Conservation (phyloP, 2,329 filamentous ascomycete genomes). For the Fusarium sp. region DNA sequence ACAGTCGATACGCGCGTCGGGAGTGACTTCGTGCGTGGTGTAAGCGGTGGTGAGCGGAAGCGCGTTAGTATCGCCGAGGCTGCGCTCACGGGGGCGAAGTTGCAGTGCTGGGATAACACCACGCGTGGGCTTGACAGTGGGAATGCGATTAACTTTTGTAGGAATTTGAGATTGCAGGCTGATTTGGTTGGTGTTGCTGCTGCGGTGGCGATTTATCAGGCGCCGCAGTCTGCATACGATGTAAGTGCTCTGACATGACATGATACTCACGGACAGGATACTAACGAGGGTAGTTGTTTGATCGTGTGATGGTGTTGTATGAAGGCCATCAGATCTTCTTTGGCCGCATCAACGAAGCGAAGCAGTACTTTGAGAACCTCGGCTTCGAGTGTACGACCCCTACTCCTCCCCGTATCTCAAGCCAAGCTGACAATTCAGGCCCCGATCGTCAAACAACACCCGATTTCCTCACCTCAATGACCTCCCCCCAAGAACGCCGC, state of each 20-base stretch:
- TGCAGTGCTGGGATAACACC: conserved; percentile 47
- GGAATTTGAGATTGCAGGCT: conserved; percentile 39
- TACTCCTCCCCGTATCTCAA: fast-evolving
- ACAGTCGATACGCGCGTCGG: conserved; percentile 78
- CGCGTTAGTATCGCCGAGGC: conserved; percentile 82
- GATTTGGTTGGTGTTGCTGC: conserved; percentile 41
- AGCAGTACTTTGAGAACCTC: conserved; percentile 65
- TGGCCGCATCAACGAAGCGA: conserved; percentile 65
- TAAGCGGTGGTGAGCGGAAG: conserved; percentile 81
- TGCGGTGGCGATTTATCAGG: conserved; percentile 64
- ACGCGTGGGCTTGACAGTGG: conserved; percentile 44
- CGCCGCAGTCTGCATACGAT: conserved; percentile 66
- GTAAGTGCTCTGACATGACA: conserved; percentile 12
- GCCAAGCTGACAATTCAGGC: conserved; percentile 15
- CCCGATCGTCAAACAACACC: conserved; percentile 40
- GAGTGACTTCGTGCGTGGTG: conserved; percentile 73
- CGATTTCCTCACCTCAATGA: conserved; percentile 53
- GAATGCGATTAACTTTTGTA: conserved; percentile 42
- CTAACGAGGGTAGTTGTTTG: conserved; percentile 64
- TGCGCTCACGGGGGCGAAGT: conserved; percentile 36
- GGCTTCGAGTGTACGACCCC: conserved; percentile 37
- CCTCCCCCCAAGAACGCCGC: conserved; percentile 49
- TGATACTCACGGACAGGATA: too few species aligned
- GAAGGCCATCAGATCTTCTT: conserved; percentile 75
- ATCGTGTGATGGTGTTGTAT: conserved; percentile 74